Evolutionary conservation across 2,329 filamentous ascomycete species (phyloP).

Genomic region (Fusarium guadeloupense): DNA sequence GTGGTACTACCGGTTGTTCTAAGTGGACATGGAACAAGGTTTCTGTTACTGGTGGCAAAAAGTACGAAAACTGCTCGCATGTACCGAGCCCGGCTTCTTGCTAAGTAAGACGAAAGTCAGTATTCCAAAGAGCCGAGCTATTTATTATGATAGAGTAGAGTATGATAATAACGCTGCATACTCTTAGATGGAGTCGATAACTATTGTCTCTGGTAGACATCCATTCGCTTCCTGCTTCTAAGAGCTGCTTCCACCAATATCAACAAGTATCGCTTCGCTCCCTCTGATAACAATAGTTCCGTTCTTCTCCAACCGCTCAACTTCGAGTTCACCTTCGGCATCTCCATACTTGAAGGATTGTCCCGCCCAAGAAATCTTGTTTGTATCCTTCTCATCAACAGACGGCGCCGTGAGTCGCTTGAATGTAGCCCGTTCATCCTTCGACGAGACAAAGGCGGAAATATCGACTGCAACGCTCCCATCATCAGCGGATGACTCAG

Average conservation of each 20-base stretch:
- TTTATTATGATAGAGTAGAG: no score
- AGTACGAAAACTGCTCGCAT: conserved; percentile 37
- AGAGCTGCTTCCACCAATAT: neutral
- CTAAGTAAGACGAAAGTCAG: no score
- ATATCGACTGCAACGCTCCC: neutral
- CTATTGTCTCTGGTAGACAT: no score
- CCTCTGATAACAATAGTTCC: neutral
- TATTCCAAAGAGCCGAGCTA: no score
- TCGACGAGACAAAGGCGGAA: neutral
- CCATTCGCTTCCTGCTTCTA: no score
- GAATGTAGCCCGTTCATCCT: neutral
- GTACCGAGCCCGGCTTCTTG: conserved; percentile 27
- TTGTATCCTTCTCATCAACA: conserved; percentile 5
- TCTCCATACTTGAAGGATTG: conserved; percentile 17
- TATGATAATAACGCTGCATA: no score
- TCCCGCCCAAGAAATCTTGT: conserved; percentile 9
- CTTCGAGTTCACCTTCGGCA: neutral
- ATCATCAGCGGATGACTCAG: neutral
- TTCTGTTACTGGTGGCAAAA: conserved; percentile 59
- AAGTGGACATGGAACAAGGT: conserved; percentile 61
- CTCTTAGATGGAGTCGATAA: no score
- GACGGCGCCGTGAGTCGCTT: conserved; percentile 10
- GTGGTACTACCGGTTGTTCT: conserved; percentile 54
- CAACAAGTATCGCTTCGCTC: neutral
- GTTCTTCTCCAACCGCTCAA: neutral